These are phyloP conservation scores for Ramaria sp. DNA, from an alignment of 768 basidiomycete species.

Conservation along the genomic window DNA sequence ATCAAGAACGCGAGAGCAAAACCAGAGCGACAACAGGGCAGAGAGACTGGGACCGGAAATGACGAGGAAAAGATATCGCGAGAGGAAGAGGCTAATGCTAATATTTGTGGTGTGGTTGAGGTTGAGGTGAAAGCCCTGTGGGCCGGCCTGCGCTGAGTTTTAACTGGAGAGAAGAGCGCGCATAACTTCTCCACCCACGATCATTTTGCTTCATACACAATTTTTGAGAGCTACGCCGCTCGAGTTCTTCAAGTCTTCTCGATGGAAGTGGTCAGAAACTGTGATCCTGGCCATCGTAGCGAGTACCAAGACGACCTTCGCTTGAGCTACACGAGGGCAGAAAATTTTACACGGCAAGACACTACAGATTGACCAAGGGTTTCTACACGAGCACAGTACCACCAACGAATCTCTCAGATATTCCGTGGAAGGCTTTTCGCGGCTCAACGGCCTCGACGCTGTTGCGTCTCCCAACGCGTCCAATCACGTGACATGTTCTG, in stretches of 20 bases:
- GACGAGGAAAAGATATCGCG: neutral
- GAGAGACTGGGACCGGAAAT: neutral
- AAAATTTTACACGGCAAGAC: neutral
- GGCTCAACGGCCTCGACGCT: neutral
- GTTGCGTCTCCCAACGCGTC: neutral
- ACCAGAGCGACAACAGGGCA: neutral
- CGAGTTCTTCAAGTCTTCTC: neutral
- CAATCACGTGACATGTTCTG: conserved; percentile 9
- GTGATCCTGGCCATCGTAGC: neutral
- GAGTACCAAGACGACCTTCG: neutral
- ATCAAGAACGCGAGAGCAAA: neutral
- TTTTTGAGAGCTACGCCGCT: too few relatives aligned
- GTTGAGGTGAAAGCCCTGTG: neutral
- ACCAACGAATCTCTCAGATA: neutral
- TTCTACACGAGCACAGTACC: neutral
- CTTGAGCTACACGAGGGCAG: neutral
- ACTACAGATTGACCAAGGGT: neutral
- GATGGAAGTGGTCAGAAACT: too few relatives aligned
- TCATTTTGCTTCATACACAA: neutral
- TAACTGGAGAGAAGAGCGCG: neutral
- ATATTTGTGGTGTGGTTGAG: neutral
- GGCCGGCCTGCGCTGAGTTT: neutral
- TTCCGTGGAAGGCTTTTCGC: neutral
- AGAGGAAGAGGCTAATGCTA: too few relatives aligned
- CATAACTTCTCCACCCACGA: too few relatives aligned